A percentile compares a stretch with the other conserved stretches of the same genome.
Conservation (phyloP, 495 filamentous ascomycete species). For the Aspergillus conjunctus region DNA sequence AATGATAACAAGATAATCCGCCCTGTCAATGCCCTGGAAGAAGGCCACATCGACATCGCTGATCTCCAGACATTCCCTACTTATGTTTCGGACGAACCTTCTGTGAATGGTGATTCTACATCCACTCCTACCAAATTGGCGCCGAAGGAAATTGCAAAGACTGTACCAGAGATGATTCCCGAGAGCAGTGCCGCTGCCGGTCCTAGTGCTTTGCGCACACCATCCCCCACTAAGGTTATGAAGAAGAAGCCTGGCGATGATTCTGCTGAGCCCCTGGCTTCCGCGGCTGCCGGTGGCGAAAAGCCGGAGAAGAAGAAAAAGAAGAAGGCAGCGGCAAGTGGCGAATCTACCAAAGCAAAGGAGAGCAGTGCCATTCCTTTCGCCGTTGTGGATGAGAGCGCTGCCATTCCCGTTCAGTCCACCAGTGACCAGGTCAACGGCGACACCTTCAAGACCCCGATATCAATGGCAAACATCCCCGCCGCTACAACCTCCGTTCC, state of each 20-base stretch:
- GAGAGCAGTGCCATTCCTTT: slow-evolving; percentile 28
- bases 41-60: slow-evolving; percentile 57
- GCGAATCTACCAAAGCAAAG: slow-evolving; percentile 36
- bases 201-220: slow-evolving; percentile 37
- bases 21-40: slow-evolving; percentile 70
- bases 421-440: slow-evolving; percentile 25
- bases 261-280: slow-evolving; percentile 32
- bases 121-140: slow-evolving; percentile 38
- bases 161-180: slow-evolving; percentile 32
- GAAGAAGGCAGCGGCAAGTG: slow-evolving; percentile 52
- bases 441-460: slow-evolving; percentile 24
- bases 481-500: slow-evolving; percentile 10
- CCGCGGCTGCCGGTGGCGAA: slow-evolving; percentile 41
- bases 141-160: slow-evolving; percentile 44
- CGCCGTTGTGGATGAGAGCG: slow-evolving; percentile 23
- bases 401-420: slow-evolving; percentile 7
- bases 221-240: slow-evolving; percentile 45
- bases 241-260: slow-evolving; percentile 50
- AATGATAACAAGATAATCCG: slow-evolving; percentile 80
- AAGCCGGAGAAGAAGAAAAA: slow-evolving; percentile 61
- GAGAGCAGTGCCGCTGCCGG: slow-evolving; percentile 35
- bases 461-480: not conserved
- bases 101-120: slow-evolving; percentile 51
- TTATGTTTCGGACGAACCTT: slow-evolving; percentile 49
- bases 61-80: slow-evolving; percentile 51